Conservation (phyloP, 495 filamentous ascomycete genomes). For the Cairneyella variabilis region DNA sequence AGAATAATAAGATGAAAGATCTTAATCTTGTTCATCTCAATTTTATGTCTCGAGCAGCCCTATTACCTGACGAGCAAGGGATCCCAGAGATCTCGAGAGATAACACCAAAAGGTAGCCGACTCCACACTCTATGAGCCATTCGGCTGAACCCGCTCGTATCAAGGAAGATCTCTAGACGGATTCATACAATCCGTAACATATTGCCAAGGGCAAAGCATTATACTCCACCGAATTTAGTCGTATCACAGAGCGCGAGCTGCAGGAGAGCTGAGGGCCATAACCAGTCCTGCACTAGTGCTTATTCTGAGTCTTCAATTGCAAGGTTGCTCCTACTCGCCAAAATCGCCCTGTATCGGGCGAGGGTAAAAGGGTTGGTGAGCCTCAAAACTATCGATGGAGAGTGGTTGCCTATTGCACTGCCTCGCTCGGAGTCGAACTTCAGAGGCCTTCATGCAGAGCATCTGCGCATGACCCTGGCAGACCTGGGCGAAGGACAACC, state of each 20-base stretch:
- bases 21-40: background rate
- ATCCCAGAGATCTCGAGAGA: background rate
- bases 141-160: background rate
- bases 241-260: background rate
- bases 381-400: background rate
- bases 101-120: background rate
- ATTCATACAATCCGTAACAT: background rate
- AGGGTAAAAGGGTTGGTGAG: background rate
- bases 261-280: conserved; percentile 1
- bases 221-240: background rate
- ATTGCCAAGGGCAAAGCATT: conserved; percentile 1
- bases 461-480: too few relatives aligned
- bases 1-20: too few relatives aligned
- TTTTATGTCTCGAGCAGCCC: background rate
- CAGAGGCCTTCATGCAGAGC: too few relatives aligned
- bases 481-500: too few relatives aligned
- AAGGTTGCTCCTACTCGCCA: background rate
- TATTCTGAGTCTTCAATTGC: background rate
- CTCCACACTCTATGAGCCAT: background rate
- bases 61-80: background rate
- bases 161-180: background rate
- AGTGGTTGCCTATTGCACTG: background rate
- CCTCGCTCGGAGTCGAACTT: background rate
- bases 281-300: background rate
- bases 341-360: background rate